These are phyloP conservation scores for Boletellus sp. DNA, from an alignment of 1,284 basidiomycete species.

Conservation along the genomic window DNA sequence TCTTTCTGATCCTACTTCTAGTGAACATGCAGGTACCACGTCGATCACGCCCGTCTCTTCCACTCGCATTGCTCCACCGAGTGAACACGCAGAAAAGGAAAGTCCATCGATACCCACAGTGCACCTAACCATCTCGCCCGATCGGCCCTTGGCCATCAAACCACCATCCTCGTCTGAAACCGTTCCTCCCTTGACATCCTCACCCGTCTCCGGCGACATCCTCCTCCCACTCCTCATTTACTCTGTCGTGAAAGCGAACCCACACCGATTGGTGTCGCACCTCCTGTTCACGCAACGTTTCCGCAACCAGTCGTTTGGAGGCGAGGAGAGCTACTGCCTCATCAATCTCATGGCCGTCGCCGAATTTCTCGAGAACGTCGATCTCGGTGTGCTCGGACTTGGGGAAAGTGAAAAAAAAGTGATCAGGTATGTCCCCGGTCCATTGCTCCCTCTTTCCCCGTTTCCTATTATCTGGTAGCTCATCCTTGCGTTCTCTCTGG, in stretches of 20 bases:
- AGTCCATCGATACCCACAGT: constrained; percentile 1
- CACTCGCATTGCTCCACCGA: too few species aligned
- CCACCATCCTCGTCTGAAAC: constrained; percentile 15
- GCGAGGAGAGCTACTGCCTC: constrained; percentile 87
- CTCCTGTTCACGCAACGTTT: constrained; percentile 86
- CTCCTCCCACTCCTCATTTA: constrained; percentile 89
- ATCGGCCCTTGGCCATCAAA: constrained; percentile 26
- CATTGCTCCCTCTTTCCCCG: neutral
- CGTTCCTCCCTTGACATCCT: constrained; percentile 33
- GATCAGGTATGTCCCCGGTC: constrained; percentile 40
- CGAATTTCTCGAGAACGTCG: constrained; percentile 91
- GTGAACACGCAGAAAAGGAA: neutral
- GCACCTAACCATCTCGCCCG: constrained; percentile 3
- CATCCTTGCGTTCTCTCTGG: too few species aligned
- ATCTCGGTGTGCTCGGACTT: constrained; percentile 78
- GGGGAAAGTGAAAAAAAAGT: constrained; percentile 62
- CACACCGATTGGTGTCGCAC: constrained; percentile 79
- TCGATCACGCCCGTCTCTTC: neutral
- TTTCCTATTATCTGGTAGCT: neutral
- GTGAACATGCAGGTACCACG: neutral
- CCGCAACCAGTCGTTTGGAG: constrained; percentile 65
- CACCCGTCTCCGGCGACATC: constrained; percentile 69
- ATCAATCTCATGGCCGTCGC: constrained; percentile 93
- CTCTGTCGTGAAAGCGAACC: constrained; percentile 87
- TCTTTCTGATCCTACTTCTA: constrained; percentile 25